Evolutionary conservation across 306 rosid species (phyloP), one percentile per base, ranked within the genome.

Genomic region (Rosa chinensis): DNA sequence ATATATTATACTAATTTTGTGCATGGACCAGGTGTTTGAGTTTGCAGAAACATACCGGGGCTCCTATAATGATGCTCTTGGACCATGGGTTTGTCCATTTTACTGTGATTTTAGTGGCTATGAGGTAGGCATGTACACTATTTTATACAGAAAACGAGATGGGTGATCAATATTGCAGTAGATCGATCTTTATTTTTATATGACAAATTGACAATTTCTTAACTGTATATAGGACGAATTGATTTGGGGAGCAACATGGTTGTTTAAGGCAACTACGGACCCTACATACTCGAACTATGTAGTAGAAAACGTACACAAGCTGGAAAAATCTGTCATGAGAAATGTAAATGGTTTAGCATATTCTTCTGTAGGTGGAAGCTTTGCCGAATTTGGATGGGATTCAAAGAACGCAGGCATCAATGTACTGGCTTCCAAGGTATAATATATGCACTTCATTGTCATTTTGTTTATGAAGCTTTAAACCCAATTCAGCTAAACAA

Each of bases 201-300:
- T 50, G 16, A 74, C 42, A 23, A 74, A 39, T 20, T 50, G 16
- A 74, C 42, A 23, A 74, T 55, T 20, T 52, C 35, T 55, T 3
- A 6, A 52, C 0, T 55, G 2, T 40, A 9, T 21, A 20, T 17
- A 81, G 84, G 84, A 81, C 39, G 84, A 81, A 58, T 70, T 81
- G 76, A 35, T 81, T 8, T 75, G 80, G 80, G 80, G 80, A 75
- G 84, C 84, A 45, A 76, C 72, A 3, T 81, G 84, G 84, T 70
- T 81, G 77, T 81, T 56, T 50, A 75, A 75, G 77, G 80, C 80
- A 59, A 75, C 76, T 13, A 75, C 75, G 37, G 42, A 39, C 7
- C n/a, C 43, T 8, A 20, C 5, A 44, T 59, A 56, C 70, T 75
- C 76, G 80, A 69, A 58, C n/a, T 81, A 81, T 47, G 73, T 81